Percentiles rank a stretch among this genome's conserved stretches.
These are phyloP conservation scores for Anthostomella pinea DNA, from an alignment of 2,329 filamentous ascomycete species.

Conservation along the genomic window DNA sequence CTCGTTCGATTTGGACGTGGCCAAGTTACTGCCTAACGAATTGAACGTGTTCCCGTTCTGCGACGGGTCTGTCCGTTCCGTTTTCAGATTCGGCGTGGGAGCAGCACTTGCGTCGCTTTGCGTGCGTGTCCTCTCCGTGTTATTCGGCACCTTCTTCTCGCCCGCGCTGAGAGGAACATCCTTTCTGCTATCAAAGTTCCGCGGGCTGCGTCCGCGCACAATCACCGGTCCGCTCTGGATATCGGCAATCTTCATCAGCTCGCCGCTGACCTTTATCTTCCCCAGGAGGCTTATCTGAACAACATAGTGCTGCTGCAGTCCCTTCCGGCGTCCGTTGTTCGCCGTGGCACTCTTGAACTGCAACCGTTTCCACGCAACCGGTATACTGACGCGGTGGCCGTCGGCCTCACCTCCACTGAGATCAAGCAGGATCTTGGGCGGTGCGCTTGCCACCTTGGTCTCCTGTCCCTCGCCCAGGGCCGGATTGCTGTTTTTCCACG, in stretches of 20 bases:
- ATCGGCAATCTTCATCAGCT: conserved; percentile 73
- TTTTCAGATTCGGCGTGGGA: conserved; percentile 29
- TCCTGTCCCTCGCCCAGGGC: conserved; percentile 44
- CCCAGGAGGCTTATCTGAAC: conserved; percentile 82
- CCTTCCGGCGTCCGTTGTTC: conserved; percentile 91
- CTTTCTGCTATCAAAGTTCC: conserved; percentile 90
- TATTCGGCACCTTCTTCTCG: conserved; percentile 44
- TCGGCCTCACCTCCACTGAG: conserved; percentile 65
- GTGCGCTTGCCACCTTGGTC: conserved; percentile 47
- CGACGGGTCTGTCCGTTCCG: conserved; percentile 28
- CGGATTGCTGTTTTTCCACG: conserved; percentile 80
- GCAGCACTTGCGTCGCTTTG: conserved; percentile 31
- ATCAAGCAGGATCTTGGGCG: conserved; percentile 55
- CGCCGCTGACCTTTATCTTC: conserved; percentile 63
- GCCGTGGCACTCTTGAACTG: conserved; percentile 96
- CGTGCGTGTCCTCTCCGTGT: conserved; percentile 45
- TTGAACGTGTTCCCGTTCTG: conserved; percentile 26
- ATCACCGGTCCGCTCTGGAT: conserved; percentile 92
- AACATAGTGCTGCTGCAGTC: conserved; percentile 91
- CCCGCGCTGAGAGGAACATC: conserved; percentile 47
- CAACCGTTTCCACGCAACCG: conserved; percentile 87
- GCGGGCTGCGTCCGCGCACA: conserved; percentile 84
- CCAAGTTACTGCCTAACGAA: conserved; percentile 16
- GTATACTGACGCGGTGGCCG: conserved; percentile 73
- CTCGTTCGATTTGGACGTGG: conserved; percentile 37